These are phyloP conservation scores for Cylindrotheca fusiformis DNA, from an alignment of 108 stramenopile species.

Conservation along the genomic window DNA sequence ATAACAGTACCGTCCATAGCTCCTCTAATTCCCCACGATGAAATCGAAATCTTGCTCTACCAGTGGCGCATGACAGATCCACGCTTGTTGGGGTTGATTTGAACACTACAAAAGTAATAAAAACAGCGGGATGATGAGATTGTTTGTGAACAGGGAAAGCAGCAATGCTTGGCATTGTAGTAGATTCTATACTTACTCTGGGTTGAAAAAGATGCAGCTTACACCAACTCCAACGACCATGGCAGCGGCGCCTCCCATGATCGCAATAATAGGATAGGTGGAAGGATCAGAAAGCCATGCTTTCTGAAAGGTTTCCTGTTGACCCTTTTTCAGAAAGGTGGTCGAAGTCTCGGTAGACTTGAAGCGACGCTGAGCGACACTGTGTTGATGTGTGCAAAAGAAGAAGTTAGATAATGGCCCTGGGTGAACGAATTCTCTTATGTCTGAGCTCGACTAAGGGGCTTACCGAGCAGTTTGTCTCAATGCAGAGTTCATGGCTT, in stretches of 20 bases:
- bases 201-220: not conserved
- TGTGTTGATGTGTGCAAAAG: slow-evolving; percentile 5
- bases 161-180: too few species aligned
- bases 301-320: not conserved
- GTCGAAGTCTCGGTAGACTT: slow-evolving; percentile 6
- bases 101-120: slow-evolving; percentile 24
- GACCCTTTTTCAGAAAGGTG: slow-evolving; percentile 13
- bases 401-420: not conserved
- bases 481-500: slow-evolving; percentile 23
- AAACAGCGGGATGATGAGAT: too few species aligned
- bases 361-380: slow-evolving; percentile 19
- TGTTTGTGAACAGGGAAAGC: too few species aligned
- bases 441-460: not conserved
- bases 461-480: slow-evolving; percentile 25
- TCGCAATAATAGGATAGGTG: slow-evolving; percentile 31
- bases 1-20: not conserved
- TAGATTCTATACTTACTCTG: not conserved
- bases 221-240: not conserved
- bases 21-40: not conserved
- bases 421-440: not conserved
- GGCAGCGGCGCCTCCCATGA: slow-evolving; percentile 16
- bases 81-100: slow-evolving; percentile 26
- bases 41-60: not conserved
- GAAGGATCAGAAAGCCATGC: slow-evolving; percentile 32
- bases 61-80: slow-evolving; percentile 25